phyloP scores from a whole-genome alignment of 169 alveolate genomes.

The Perkinsus chesapeaki region DNA sequence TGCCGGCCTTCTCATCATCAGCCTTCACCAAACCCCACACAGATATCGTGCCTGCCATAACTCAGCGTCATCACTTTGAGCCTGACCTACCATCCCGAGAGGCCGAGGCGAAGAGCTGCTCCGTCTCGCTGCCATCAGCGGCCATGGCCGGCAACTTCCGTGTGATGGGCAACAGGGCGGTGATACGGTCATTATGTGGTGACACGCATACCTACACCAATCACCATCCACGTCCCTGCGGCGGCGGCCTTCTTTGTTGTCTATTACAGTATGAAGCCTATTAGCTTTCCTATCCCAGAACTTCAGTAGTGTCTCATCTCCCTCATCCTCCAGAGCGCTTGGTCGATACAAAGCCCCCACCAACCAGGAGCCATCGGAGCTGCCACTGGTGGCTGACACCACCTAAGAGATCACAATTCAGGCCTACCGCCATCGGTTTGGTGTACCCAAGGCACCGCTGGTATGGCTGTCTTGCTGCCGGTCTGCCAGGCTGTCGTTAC shows the following conservation, averaged over 20 bases:
- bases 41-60: not conserved
- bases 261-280: not conserved
- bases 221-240: not conserved
- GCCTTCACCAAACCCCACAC: not conserved
- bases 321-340: not conserved
- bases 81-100: not conserved
- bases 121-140: not conserved
- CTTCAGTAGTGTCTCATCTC: not conserved
- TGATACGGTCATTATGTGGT: not conserved
- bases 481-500: not conserved
- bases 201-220: not conserved
- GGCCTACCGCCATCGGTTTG: not conserved
- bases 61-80: not conserved
- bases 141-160: not conserved
- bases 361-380: not conserved
- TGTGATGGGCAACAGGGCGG: not conserved
- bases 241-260: not conserved
- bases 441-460: not conserved
- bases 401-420: not conserved
- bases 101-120: not conserved
- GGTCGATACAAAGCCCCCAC: not conserved
- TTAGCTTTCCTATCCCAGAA: not conserved
- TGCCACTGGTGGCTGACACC: not conserved
- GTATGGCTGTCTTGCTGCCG: not conserved
- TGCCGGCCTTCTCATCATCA: not conserved